phyloP scores from a whole-genome alignment of 75 land plant genomes.

The Azolla pinnata region DNA sequence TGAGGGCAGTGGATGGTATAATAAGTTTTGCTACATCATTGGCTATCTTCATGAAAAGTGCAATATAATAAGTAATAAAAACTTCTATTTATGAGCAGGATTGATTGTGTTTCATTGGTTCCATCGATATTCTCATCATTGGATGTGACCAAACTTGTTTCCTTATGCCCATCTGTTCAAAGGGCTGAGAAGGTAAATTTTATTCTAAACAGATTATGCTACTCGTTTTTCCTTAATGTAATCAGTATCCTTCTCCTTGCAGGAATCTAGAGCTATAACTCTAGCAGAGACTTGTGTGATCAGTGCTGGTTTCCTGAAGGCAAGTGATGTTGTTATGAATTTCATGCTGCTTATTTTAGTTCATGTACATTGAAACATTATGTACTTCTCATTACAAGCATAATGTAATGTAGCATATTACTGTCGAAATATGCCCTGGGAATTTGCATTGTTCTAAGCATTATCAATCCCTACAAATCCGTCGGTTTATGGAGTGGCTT shows the following conservation, averaged over 20 bases:
- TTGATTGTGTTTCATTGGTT: constrained; percentile 67
- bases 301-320: constrained; percentile 68
- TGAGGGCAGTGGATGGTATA: constrained; percentile 72
- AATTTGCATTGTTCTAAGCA: too few relatives aligned
- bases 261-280: constrained; percentile 50
- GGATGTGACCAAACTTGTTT: constrained; percentile 69
- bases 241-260: constrained; percentile 7
- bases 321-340: constrained; percentile 11
- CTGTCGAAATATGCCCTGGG: too few relatives aligned
- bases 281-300: constrained; percentile 72
- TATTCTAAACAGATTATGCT: not conserved
- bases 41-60: not conserved
- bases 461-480: too few relatives aligned
- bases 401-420: too few relatives aligned
- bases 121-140: constrained; percentile 50
- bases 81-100: constrained; percentile 34
- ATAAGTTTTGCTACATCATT: constrained; percentile 6
- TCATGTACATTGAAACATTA: too few relatives aligned
- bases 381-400: too few relatives aligned
- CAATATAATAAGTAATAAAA: not conserved
- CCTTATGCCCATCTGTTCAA: constrained; percentile 72
- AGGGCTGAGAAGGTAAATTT: constrained; percentile 57
- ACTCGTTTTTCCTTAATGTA: constrained; percentile 4
- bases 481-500: too few relatives aligned
- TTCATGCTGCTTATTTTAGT: too few relatives aligned